Conservation (phyloP, 192 early-diverging fungal species). For the Pilaira anomala region DNA sequence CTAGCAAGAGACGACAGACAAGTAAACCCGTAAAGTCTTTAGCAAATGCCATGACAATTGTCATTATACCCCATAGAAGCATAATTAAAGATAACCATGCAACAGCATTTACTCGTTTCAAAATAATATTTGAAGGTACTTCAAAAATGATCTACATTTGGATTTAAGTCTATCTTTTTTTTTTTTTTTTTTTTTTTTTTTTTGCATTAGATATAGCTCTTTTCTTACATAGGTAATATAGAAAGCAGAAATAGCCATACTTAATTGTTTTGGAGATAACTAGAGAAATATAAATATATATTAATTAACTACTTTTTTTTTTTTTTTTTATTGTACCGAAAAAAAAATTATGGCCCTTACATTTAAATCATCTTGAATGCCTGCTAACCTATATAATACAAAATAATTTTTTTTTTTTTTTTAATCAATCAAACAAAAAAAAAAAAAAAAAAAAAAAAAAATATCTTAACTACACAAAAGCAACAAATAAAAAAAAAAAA, state of each 20-base stretch:
- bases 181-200: slow-evolving; percentile 19
- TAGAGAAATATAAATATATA: slow-evolving; percentile 9
- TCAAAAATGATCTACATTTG: slow-evolving; percentile 68
- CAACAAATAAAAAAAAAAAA: not conserved
- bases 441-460: too few species aligned
- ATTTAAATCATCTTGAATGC: slow-evolving; percentile 40
- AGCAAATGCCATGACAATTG: slow-evolving; percentile 59
- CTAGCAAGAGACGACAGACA: slow-evolving; percentile 40
- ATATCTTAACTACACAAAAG: too few species aligned
- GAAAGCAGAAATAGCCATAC: slow-evolving; percentile 16
- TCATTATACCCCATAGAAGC: slow-evolving; percentile 69
- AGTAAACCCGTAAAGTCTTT: slow-evolving; percentile 48
- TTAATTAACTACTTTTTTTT: not conserved
- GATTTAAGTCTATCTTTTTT: too few species aligned
- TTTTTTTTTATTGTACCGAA: not conserved
- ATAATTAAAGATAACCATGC: slow-evolving; percentile 61
- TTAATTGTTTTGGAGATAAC: slow-evolving; percentile 17
- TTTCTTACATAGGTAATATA: slow-evolving; percentile 21
- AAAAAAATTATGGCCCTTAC: slow-evolving; percentile 28
- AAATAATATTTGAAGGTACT: slow-evolving; percentile 73
- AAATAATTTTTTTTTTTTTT: not conserved
- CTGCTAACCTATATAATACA: slow-evolving; percentile 17
- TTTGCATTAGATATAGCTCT: not conserved
- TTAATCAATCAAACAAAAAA: not conserved
- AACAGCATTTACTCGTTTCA: slow-evolving; percentile 60